Evolutionary conservation across 345 rosid species (phyloP).

Genomic region (Noccaea bulbosa): DNA sequence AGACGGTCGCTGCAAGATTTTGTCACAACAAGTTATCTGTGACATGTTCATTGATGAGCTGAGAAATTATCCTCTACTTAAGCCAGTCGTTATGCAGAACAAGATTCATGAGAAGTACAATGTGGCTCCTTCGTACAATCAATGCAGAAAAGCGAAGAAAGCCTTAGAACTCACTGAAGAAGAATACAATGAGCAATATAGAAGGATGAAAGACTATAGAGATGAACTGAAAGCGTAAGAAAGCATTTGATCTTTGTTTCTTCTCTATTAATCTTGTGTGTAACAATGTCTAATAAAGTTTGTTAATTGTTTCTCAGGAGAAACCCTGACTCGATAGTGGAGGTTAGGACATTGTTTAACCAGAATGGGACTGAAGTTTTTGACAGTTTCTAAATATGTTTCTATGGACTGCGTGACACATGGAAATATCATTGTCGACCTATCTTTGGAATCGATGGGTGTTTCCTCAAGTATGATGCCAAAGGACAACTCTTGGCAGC

Average conservation of each 20-base stretch:
- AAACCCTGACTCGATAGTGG: too few species aligned
- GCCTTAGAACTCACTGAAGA: not conserved
- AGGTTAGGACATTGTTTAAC: too few species aligned
- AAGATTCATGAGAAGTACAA: not conserved
- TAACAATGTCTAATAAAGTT: too few species aligned
- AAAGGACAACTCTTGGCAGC: not conserved
- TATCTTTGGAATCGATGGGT: not conserved
- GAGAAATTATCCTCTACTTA: not conserved
- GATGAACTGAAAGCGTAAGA: not conserved
- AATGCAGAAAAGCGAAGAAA: not conserved
- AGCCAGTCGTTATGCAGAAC: not conserved
- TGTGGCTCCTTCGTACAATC: not conserved
- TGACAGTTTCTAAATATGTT: not conserved
- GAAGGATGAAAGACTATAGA: not conserved
- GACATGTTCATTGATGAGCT: not conserved
- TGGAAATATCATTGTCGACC: not conserved
- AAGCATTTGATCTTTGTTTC: too few species aligned
- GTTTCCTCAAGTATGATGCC: not conserved
- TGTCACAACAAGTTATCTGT: not conserved
- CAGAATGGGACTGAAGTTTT: too few species aligned
- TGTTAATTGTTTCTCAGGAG: too few species aligned
- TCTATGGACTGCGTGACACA: not conserved
- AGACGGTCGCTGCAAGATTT: not conserved
- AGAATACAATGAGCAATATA: not conserved
- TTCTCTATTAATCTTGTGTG: too few species aligned